These are phyloP conservation scores for Blastocystis sp. DNA, from an alignment of 352 stramenopile genomes.

Conservation along the genomic window DNA sequence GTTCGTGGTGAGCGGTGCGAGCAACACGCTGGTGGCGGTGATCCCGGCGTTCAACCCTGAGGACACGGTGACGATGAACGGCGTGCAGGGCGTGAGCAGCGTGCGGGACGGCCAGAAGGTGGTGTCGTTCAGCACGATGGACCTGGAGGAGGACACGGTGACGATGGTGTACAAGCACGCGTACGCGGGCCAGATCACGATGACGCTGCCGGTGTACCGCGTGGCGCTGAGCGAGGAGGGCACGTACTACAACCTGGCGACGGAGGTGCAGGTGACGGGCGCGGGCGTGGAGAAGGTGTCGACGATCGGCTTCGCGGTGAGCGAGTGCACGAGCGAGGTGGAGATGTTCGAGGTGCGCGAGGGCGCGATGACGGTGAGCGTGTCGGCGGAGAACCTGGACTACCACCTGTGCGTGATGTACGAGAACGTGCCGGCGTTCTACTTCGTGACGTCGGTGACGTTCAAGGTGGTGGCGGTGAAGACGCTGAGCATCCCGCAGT, in stretches of 20 bases:
- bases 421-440: not conserved
- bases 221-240: slow-evolving; percentile 41
- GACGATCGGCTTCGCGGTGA: slow-evolving; percentile 40
- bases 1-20: slow-evolving; percentile 60
- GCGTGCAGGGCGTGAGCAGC: not conserved
- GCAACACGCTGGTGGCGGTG: slow-evolving; percentile 16
- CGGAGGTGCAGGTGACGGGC: not conserved
- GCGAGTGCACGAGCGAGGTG: not conserved
- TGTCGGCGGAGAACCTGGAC: slow-evolving; percentile 32
- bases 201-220: slow-evolving; percentile 40
- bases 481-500: not conserved
- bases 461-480: slow-evolving; percentile 56
- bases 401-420: slow-evolving; percentile 60
- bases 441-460: slow-evolving; percentile 14
- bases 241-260: slow-evolving; percentile 2
- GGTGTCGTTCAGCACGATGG: slow-evolving; percentile 46
- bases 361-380: not conserved
- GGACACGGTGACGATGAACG: slow-evolving; percentile 47
- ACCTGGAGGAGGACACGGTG: not conserved
- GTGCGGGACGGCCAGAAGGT: not conserved
- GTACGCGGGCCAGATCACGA: slow-evolving; percentile 6
- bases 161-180: slow-evolving; percentile 55
- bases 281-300: not conserved
- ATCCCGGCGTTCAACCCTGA: slow-evolving; percentile 56
- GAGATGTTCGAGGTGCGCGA: slow-evolving; percentile 1